Conservation (phyloP, 176 grass and related monocot genomes). For the Cocos nucifera region DNA sequence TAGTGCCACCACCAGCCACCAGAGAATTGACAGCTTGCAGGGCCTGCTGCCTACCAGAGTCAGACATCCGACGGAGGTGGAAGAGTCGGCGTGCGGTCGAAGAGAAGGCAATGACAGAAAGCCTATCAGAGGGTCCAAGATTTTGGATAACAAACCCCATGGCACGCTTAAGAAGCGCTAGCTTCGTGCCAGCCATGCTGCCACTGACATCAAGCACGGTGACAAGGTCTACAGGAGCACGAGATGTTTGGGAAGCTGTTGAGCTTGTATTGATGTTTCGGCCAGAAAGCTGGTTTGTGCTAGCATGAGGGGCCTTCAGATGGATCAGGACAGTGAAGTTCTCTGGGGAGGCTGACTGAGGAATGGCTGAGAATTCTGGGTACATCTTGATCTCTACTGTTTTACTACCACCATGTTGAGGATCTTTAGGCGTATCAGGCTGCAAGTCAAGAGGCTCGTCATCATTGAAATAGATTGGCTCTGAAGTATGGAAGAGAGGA, state of each 20-base stretch:
- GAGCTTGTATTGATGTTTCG: background rate
- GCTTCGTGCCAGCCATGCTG: constrained; percentile 12
- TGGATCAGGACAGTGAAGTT: constrained; percentile 11
- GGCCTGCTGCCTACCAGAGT: constrained; percentile 4
- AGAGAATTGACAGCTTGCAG: constrained; percentile 12
- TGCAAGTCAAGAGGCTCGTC: constrained; percentile 5
- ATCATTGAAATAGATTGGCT: constrained; percentile 5
- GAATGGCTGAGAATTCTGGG: constrained; percentile 7
- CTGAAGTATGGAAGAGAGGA: background rate
- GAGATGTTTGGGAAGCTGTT: background rate
- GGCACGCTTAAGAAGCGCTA: constrained; percentile 15
- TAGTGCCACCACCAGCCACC: constrained; percentile 2
- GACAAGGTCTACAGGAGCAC: constrained; percentile 9
- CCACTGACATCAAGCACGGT: constrained; percentile 12
- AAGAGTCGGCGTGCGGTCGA: constrained; percentile 2
- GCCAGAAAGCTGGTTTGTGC: background rate
- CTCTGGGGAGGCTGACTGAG: constrained; percentile 3
- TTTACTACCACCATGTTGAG: background rate
- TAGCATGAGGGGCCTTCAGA: constrained; percentile 10
- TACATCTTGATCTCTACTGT: constrained; percentile 4
- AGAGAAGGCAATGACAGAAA: constrained; percentile 11
- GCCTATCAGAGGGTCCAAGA: constrained; percentile 12
- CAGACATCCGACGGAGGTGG: constrained; percentile 5
- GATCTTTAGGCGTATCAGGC: background rate
- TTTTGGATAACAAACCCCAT: constrained; percentile 18